Conservation (phyloP, 1,139 yeast species). For the Diutina sp. region DNA sequence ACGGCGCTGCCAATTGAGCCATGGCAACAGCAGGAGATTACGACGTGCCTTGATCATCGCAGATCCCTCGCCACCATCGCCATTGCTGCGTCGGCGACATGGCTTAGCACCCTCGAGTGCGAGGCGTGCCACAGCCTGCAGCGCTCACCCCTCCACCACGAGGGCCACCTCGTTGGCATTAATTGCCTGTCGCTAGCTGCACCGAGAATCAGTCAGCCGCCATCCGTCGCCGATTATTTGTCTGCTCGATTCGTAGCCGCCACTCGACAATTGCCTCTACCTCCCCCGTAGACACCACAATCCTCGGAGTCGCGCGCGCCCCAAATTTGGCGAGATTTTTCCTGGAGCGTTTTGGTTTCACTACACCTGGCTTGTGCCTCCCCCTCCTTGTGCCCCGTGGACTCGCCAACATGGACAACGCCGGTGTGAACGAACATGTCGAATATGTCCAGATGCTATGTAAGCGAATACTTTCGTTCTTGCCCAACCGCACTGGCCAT, state of each 20-base stretch:
- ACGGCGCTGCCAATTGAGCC: too few species aligned
- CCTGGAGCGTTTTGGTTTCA: background rate
- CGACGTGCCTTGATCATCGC: too few species aligned
- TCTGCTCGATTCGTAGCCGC: background rate
- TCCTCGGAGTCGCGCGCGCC: background rate
- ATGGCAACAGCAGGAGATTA: too few species aligned
- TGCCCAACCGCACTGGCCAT: slow-evolving; percentile 2
- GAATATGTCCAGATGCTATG: slow-evolving; percentile 1
- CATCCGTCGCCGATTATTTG: background rate
- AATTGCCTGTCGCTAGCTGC: background rate
- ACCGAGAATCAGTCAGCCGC: background rate
- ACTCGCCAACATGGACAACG: background rate
- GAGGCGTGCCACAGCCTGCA: background rate
- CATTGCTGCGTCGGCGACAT: background rate
- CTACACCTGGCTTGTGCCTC: background rate
- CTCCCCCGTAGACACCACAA: background rate
- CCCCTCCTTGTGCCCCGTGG: background rate
- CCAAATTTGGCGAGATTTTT: background rate
- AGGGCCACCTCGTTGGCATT: background rate
- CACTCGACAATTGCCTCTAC: background rate
- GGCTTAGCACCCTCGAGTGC: background rate
- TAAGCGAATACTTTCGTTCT: background rate
- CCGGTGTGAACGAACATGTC: background rate
- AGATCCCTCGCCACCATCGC: background rate
- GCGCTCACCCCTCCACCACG: background rate